Evolutionary conservation across 345 rosid species (phyloP), one percentile per base, ranked within the genome.

Genomic region (Sonneratia caseolaris): DNA sequence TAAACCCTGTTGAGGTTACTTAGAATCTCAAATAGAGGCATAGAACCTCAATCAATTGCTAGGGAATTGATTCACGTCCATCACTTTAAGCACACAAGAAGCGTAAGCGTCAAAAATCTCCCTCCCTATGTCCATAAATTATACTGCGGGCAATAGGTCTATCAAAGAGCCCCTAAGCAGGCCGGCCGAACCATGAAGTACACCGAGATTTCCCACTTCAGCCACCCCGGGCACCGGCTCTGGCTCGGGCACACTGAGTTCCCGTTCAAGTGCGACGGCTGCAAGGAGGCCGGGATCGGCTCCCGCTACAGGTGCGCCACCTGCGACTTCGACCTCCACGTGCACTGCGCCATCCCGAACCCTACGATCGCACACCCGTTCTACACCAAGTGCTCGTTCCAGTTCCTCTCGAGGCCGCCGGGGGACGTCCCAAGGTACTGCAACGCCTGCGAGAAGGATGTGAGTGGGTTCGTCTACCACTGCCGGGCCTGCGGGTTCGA

Each of bases 181-280:
- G 66, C 32, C 48, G 13, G 15, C 79, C 37, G 37, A 43, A 38
- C 27, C 62, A 93, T 91, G 98, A 91, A 81, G 80, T 88, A 87
- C 73, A 78, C 71, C 71, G 96, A 87, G 53, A 90, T 92, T 70
- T 75, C 85, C 32, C 97, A 92, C 74, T 90, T 84, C 68, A 85
- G 88, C 84, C 98, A 94, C 73, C 83, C 97, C 2, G 81, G 86
- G 32, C 99, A 95, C 85, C 72, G 72, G 66, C 89, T 92, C 4
- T 84, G 79, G 65, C 82, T 84, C 16, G 91, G 86, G 76, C 75
- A 75, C 86, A 80, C 85, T 3, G 91, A 95, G 77, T 68, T 72
- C 68, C 99, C 97, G 1, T 95, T 90, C 90, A 89, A 85, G 80
- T 95, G 99, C 45, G 97, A 95, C 15, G 97, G 97, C 0, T 95